Evolutionary conservation across 2,329 filamentous ascomycete species (phyloP).

Genomic region (Diaporthe destruens): DNA sequence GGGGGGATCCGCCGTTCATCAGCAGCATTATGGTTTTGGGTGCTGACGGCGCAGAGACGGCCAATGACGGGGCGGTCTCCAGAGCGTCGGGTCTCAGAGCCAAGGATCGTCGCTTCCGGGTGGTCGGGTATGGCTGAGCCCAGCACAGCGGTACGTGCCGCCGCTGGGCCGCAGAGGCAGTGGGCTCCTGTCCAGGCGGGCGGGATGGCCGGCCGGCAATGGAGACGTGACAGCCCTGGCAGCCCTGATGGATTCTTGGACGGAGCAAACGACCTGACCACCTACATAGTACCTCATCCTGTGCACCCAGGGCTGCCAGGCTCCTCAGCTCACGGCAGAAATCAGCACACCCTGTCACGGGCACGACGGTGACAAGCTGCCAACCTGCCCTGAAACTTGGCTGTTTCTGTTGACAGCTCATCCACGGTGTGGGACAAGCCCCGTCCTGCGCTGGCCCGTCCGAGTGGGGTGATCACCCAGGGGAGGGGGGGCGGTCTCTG

Average conservation of each 20-base stretch:
- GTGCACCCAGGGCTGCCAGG: not conserved
- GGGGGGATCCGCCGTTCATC: not conserved
- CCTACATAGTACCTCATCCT: too few species aligned
- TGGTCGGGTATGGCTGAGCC: conserved; percentile 31
- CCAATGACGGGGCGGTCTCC: conserved; percentile 27
- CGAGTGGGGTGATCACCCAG: conserved; percentile 31
- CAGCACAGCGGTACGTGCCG: conserved; percentile 27
- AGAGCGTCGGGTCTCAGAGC: conserved; percentile 32
- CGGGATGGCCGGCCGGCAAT: conserved; percentile 29
- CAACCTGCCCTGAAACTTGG: conserved; percentile 20
- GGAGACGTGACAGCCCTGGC: conserved; percentile 16
- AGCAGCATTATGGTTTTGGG: conserved; percentile 17
- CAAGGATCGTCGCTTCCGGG: conserved; percentile 36
- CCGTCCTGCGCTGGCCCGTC: conserved; percentile 21
- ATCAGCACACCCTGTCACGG: not conserved
- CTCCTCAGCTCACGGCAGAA: not conserved
- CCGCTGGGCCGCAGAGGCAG: conserved; percentile 9
- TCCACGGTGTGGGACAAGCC: conserved; percentile 19
- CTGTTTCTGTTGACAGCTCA: conserved; percentile 23
- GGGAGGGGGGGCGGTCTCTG: not conserved
- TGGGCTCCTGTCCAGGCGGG: conserved; percentile 13
- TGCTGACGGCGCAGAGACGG: conserved; percentile 24
- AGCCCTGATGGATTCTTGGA: conserved; percentile 3
- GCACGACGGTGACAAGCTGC: not conserved
- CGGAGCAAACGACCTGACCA: too few species aligned